Base-by-base conservation (phyloP, 495 filamentous ascomycete genomes). In the Collariella sp. region DNA sequence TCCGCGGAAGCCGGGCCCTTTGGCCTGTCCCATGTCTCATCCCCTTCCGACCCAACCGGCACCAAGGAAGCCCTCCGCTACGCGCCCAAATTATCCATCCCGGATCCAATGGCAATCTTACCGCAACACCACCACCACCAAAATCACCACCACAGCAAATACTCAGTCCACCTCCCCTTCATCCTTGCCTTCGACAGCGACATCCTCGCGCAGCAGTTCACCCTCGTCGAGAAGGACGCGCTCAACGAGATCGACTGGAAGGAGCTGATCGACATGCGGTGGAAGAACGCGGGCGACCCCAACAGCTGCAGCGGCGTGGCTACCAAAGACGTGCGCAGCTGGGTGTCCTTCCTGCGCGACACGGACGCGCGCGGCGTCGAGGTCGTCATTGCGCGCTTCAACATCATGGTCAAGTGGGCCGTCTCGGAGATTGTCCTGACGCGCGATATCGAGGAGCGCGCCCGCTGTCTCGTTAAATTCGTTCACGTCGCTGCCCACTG, bases 201-300 rank as follows among this genome's bases (percentile, higher is more conserved):
- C 49, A 73, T 87, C 19, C 77, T 99, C 36, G 93, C 94, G 7
- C 87, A 97, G 67, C 94, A 97, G 67, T 85, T 97, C 60, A 96
- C 91, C 0, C 73, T 99, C 39, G 87, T 99, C 50, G 94, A 99
- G 67, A 94, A 94, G 72, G 91, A 95, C 62, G 94, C 94, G 0
- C 71, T 99, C 43, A 89, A 90, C 59, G 94, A 97, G 62, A 85
- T 99, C 48, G 91, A 96, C 70, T 99, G 94, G 94, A 89, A 86
- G 64, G 94, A 99, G 63, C 76, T 99, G 43, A 89, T 99, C 48
- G 89, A 96, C 29, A 86, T 99, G 79, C 82, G 81, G 52, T 96
- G 90, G 90, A 87, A 81, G 50, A 83, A 87, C 48, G 79, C 83
- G 15, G 26, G 26, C 26, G 76, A 83, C 16, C 74, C 76, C 15